A percentile compares a stretch with the other conserved stretches of the same genome.
Conservation (phyloP, 768 basidiomycete genomes). For the Chiua virens region DNA sequence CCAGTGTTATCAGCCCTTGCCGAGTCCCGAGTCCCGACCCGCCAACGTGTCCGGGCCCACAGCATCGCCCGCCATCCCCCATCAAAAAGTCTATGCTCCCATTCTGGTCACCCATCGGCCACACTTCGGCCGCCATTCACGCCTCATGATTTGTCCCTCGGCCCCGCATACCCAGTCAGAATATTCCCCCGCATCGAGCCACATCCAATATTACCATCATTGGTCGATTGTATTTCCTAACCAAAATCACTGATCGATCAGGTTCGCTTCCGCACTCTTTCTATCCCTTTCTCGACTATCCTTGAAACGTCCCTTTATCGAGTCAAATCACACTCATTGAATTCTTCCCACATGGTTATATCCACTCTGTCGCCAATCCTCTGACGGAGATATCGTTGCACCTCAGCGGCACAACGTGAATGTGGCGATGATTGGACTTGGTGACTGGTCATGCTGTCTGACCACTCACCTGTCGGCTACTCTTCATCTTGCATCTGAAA, state of each 20-base stretch:
- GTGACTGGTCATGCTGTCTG: too few relatives aligned
- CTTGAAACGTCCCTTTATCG: constrained; percentile 8
- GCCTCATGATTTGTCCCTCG: constrained; percentile 10
- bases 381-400: too few relatives aligned
- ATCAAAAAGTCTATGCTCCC: constrained; percentile 23
- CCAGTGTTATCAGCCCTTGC: not conserved
- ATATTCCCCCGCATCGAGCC: too few relatives aligned
- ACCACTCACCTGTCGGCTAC: too few relatives aligned
- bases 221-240: not conserved
- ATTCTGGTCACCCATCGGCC: not conserved
- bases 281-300: constrained; percentile 8
- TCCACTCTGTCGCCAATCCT: too few relatives aligned
- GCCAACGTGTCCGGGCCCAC: not conserved
- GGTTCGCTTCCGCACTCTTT: constrained; percentile 16
- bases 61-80: constrained; percentile 6
- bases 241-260: constrained; percentile 6
- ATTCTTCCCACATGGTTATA: too few relatives aligned
- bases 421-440: too few relatives aligned
- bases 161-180: constrained; percentile 19
- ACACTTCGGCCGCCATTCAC: constrained; percentile 3
- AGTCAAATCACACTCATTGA: too few relatives aligned
- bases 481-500: too few relatives aligned
- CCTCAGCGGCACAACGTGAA: too few relatives aligned
- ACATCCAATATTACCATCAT: constrained; percentile 15
- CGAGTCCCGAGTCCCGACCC: not conserved